phyloP scores from a whole-genome alignment of 2,329 filamentous ascomycete genomes.

The Xylaria sp. region DNA sequence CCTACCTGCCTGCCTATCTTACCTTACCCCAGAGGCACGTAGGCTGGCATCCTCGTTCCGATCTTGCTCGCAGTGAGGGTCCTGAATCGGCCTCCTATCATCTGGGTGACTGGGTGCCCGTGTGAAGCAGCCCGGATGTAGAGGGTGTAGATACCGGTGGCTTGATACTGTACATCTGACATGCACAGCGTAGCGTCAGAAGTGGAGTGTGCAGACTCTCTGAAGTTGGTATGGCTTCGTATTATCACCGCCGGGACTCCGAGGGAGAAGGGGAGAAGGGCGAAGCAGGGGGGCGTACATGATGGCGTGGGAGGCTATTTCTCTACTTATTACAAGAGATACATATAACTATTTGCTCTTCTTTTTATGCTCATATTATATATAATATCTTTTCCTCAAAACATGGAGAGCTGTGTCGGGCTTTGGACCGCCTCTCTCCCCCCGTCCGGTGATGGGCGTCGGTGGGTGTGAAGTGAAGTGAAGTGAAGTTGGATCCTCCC shows the following conservation, averaged over 20 bases:
- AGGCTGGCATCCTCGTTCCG: not conserved
- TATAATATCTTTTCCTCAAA: too few species aligned
- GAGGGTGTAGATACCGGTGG: not conserved
- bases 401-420: too few species aligned
- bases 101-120: not conserved
- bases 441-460: not conserved
- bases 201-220: not conserved
- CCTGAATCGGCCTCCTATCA: not conserved
- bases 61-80: not conserved
- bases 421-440: too few species aligned
- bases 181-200: not conserved
- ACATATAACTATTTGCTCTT: not conserved
- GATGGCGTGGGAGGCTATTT: not conserved
- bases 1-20: too few species aligned
- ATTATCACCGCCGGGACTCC: not conserved
- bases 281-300: not conserved
- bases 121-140: not conserved
- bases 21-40: not conserved
- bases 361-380: too few species aligned
- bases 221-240: not conserved
- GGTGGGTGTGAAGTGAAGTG: not conserved
- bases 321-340: not conserved
- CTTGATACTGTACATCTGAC: not conserved
- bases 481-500: too few species aligned
- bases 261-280: not conserved